Conservation (phyloP, 306 rosid species). For the Begonia loranthoides region DNA sequence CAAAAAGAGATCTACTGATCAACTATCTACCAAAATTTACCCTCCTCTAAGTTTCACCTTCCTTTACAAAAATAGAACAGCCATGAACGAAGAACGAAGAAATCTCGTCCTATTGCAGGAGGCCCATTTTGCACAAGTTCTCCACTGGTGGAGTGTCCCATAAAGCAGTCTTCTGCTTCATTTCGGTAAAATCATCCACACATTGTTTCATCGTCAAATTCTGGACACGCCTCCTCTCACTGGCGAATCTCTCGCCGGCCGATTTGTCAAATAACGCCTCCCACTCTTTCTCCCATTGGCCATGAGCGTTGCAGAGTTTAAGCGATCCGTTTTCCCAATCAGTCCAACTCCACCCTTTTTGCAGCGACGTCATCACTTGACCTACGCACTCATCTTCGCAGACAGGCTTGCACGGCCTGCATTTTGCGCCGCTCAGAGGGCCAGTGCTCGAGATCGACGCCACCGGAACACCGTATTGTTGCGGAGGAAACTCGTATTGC, state of each 20-base stretch:
- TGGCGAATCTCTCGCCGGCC: conserved; percentile 27
- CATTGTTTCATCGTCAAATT: conserved; percentile 25
- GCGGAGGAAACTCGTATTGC: conserved; percentile 48
- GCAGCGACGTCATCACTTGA: conserved; percentile 22
- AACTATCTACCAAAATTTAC: no score
- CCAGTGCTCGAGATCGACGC: conserved; percentile 64
- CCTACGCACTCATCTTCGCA: conserved; percentile 49
- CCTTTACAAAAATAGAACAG: no score
- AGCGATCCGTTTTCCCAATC: conserved; percentile 41
- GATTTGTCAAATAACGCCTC: conserved; percentile 32
- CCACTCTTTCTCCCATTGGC: conserved; percentile 58
- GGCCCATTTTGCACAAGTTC: conserved; percentile 35
- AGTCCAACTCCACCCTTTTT: conserved; percentile 77
- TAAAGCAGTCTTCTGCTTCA: conserved; percentile 19
- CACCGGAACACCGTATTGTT: conserved; percentile 63
- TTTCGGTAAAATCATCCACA: conserved; percentile 17
- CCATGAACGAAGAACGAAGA: no score
- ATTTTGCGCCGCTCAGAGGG: conserved; percentile 70
- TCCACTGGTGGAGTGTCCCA: conserved; percentile 50
- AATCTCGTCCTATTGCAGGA: neutral
- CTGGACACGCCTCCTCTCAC: conserved; percentile 19
- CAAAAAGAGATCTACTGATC: no score
- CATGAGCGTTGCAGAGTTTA: conserved; percentile 48
- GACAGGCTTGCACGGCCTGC: conserved; percentile 57
- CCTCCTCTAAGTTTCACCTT: no score